phyloP scores from a whole-genome alignment of 2,329 filamentous ascomycete species.

The Knufia fluminis region DNA sequence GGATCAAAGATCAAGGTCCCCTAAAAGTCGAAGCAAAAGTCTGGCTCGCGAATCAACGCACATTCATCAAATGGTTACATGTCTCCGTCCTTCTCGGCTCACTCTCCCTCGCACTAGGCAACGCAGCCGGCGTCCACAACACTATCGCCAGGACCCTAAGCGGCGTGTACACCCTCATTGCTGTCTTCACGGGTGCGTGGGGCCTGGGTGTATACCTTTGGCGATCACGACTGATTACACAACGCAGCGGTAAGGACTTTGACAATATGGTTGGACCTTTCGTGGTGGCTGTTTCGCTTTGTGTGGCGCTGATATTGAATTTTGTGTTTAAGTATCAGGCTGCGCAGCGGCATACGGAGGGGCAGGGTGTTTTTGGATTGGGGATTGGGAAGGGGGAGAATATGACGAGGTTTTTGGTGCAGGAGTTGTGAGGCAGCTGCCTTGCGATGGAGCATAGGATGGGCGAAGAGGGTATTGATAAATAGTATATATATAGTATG shows the following conservation, averaged over 20 bases:
- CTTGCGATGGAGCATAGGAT: too few relatives aligned
- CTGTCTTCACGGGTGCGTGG: slow-evolving; percentile 76
- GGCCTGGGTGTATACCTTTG: slow-evolving; percentile 75
- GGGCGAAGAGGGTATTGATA: too few relatives aligned
- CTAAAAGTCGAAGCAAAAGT: slow-evolving; percentile 95
- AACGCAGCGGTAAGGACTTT: slow-evolving; percentile 84
- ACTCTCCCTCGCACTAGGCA: slow-evolving; percentile 75
- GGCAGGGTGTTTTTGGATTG: slow-evolving; percentile 4
- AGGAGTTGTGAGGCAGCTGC: slow-evolving; percentile 11
- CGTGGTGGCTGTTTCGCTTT: slow-evolving; percentile 69
- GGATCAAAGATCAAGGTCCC: slow-evolving; percentile 91
- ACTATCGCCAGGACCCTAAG: slow-evolving; percentile 68
- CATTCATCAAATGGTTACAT: slow-evolving; percentile 98
- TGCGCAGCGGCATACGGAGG: slow-evolving; percentile 5
- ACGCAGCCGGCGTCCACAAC: slow-evolving; percentile 69
- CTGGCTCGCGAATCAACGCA: slow-evolving; percentile 96
- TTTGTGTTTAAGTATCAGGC: slow-evolving; percentile 62
- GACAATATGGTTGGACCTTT: slow-evolving; percentile 81
- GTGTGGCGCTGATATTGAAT: slow-evolving; percentile 71
- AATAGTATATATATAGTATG: too few relatives aligned
- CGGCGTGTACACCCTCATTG: slow-evolving; percentile 72
- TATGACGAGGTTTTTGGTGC: slow-evolving; percentile 1
- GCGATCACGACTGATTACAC: slow-evolving; percentile 67
- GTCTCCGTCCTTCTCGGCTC: slow-evolving; percentile 80
- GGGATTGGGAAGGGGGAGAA: slow-evolving; percentile 2